Percentiles rank a stretch among this genome's conserved stretches.
Evolutionary conservation across 345 rosid genomes (phyloP).

Genomic region (Citrus reticulata): DNA sequence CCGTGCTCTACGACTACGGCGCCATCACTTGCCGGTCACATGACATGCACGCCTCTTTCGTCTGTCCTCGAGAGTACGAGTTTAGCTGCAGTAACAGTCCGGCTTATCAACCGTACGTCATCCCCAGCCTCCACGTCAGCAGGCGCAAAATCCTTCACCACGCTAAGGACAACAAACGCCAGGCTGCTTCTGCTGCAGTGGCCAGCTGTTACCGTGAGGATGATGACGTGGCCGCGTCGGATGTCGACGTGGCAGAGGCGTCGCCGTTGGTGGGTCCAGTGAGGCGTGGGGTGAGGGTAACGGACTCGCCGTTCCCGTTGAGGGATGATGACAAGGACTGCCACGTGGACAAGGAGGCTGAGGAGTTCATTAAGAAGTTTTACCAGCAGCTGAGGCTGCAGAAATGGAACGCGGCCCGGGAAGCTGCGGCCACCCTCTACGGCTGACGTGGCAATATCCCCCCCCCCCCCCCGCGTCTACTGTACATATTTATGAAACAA

Average conservation of each 20-base stretch:
- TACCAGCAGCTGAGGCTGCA: constrained; percentile 34
- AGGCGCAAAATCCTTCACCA: neutral
- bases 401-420: neutral
- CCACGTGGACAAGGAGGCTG: constrained; percentile 37
- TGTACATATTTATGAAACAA: too few relatives aligned
- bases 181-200: neutral
- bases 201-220: neutral
- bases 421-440: neutral
- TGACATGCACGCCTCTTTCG: constrained; percentile 18
- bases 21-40: constrained; percentile 14
- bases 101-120: neutral
- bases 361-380: constrained; percentile 37
- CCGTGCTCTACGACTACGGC: constrained; percentile 21
- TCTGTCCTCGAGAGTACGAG: constrained; percentile 32
- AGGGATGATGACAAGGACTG: constrained; percentile 18
- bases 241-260: neutral
- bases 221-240: constrained; percentile 9
- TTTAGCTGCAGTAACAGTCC: constrained; percentile 42
- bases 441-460: neutral
- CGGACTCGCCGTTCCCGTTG: constrained; percentile 35
- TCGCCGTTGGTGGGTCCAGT: constrained; percentile 27
- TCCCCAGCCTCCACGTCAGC: neutral
- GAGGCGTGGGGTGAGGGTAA: constrained; percentile 28
- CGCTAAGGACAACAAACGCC: neutral
- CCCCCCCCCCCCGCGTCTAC: neutral